Evolutionary conservation across 2,329 filamentous ascomycete species (phyloP), one percentile per base, ranked within the genome.

Genomic region (Penicillium sp.): DNA sequence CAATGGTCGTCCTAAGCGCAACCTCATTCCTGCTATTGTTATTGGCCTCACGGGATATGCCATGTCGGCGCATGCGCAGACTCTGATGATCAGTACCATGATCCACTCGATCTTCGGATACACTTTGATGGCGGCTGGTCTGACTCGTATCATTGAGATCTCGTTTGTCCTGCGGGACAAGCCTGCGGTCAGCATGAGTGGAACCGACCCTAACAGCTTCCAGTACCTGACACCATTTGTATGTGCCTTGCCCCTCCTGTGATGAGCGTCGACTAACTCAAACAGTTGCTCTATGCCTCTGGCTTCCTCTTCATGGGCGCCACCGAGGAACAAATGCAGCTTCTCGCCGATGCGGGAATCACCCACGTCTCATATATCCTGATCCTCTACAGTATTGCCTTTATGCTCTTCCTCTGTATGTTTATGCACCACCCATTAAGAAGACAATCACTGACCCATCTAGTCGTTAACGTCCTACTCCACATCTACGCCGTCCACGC

Each of bases 301-400:
- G 94, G 94, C 1, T 96, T 97, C 75, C 81, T 99, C 38, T 99
- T 99, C 76, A 95, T 97, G 91, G 89, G 90, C 29, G 93, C 94
- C 15, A 97, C 91, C 0, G 94, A 97, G 70, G 92, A 99, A 75
- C 94, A 97, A 74, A 96, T 97, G 89, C 67, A 79, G 21, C 78
- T 96, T 1, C 79, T 97, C 5, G 81, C 84, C 38, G 78, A 83
- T 36, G 87, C 89, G 0, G 81, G 85, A 53, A 85, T 97, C 65
- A 91, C 91, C 24, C 90, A 95, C 66, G 89, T 97, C 39, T 87
- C 92, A 5, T 99, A 97, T 71, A 85, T 97, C 38, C 81, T 99
- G 24, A 92, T 97, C 48, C 77, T 96, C 9, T 97, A 88, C 79
- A 95, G 90, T 64, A 79, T 96, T 47, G 87, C 93, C 23, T 96